phyloP scores from a whole-genome alignment of 306 rosid genomes.

The Mucuna pruriens region DNA sequence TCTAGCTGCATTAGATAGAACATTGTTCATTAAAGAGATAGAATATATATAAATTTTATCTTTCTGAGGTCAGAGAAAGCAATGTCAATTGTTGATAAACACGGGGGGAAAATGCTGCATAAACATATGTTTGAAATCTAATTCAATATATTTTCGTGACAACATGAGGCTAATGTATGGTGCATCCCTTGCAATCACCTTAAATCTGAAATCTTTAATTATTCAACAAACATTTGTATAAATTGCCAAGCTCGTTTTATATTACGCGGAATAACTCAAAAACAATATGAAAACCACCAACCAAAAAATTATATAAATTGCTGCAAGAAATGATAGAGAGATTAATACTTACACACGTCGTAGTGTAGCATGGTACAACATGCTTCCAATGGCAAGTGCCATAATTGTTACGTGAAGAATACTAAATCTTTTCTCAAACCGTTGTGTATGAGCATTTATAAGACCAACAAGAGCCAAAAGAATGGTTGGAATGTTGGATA shows the following conservation, averaged over 20 bases:
- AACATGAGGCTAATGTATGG: not conserved
- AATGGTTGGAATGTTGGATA: conserved; percentile 82
- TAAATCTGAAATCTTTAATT: not conserved
- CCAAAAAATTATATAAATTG: not conserved
- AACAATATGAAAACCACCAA: conserved; percentile 3
- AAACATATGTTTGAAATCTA: not conserved
- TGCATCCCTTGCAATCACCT: conserved; percentile 19
- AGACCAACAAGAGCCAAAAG: conserved; percentile 90
- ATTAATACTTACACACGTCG: conserved; percentile 72
- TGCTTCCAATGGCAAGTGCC: conserved; percentile 89
- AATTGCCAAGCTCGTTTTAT: conserved; percentile 13
- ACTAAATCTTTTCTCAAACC: conserved; percentile 94
- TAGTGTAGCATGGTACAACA: conserved; percentile 91
- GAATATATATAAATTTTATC: not conserved
- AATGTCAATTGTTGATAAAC: not conserved
- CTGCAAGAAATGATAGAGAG: conserved; percentile 6
- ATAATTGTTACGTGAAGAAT: conserved; percentile 89
- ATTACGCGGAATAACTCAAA: not conserved
- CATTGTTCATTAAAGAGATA: not conserved
- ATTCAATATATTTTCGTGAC: not conserved
- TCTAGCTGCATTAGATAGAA: not conserved
- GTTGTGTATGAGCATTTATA: conserved; percentile 76
- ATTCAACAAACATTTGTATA: not conserved
- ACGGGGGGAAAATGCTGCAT: not conserved
- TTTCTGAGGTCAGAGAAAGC: not conserved